These are phyloP conservation scores for Saturnispora sekii DNA, from an alignment of 805 yeast species.

Conservation along the genomic window DNA sequence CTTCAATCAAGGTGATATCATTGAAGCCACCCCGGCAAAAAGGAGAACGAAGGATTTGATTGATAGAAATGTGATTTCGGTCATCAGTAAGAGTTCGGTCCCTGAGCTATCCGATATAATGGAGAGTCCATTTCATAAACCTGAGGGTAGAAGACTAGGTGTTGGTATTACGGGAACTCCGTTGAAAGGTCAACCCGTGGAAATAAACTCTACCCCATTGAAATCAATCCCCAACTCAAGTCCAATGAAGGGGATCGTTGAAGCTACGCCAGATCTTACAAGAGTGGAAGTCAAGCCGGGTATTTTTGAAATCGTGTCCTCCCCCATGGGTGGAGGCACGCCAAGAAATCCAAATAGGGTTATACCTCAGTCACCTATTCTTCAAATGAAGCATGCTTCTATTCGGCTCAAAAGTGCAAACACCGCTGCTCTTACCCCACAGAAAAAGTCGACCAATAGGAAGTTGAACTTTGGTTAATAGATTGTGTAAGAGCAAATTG, in stretches of 20 bases:
- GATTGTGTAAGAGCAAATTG: not conserved
- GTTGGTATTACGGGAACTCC: slow-evolving; percentile 2
- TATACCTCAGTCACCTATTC: not conserved
- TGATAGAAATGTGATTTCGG: not conserved
- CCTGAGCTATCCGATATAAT: not conserved
- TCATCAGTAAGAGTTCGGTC: too few species aligned
- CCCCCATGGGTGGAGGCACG: slow-evolving; percentile 12
- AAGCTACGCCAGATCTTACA: slow-evolving; percentile 6
- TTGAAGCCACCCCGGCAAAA: slow-evolving; percentile 19
- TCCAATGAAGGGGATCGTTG: not conserved
- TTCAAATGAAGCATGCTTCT: slow-evolving; percentile 2
- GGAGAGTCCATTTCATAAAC: slow-evolving; percentile 7
- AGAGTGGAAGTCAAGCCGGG: slow-evolving; percentile 12
- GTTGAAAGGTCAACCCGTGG: not conserved
- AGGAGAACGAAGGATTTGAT: not conserved
- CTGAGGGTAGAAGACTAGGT: slow-evolving; percentile 3
- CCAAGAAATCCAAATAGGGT: slow-evolving; percentile 4
- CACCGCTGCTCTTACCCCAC: not conserved
- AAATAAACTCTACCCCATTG: not conserved
- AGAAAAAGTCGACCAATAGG: slow-evolving; percentile 13
- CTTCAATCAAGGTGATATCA: slow-evolving; percentile 7
- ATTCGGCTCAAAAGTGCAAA: slow-evolving; percentile 1
- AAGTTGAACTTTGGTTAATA: slow-evolving; percentile 15
- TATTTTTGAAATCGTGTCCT: slow-evolving; percentile 15
- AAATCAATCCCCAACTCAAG: not conserved